Conservation (phyloP, 73 alveolate species). For the Breviolum minutum region DNA sequence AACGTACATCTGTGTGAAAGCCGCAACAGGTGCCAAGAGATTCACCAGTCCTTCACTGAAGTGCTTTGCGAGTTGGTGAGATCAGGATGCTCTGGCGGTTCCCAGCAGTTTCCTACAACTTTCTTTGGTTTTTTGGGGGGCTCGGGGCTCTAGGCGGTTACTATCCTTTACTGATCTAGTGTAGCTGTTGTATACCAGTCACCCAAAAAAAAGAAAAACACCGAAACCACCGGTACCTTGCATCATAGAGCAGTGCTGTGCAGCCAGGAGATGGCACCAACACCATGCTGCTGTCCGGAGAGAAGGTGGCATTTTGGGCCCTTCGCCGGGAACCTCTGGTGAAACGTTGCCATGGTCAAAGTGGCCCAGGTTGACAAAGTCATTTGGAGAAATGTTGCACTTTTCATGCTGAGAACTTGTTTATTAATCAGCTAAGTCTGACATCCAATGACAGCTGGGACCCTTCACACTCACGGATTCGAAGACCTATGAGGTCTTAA, state of each 20-base stretch:
- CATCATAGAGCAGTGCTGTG: slow-evolving; percentile 1
- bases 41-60: not conserved
- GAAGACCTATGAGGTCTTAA: no score
- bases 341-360: not conserved
- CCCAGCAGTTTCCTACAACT: not conserved
- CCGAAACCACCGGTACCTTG: not conserved
- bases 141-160: no score
- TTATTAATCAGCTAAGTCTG: no score
- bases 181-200: no score
- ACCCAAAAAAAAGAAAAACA: not conserved
- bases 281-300: not conserved
- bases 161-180: no score
- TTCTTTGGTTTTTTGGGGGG: no score
- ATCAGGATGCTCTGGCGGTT: not conserved
- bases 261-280: slow-evolving; percentile 6
- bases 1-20: not conserved
- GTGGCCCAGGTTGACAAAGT: not conserved
- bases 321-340: not conserved
- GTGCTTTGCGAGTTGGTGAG: not conserved
- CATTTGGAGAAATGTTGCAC: no score
- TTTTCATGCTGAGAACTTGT: no score
- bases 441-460: no score
- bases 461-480: no score
- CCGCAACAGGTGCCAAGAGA: not conserved
- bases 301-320: slow-evolving; percentile 16